Evolutionary conservation across 768 basidiomycete genomes (phyloP).

Genomic region (Termitomyces sp.): DNA sequence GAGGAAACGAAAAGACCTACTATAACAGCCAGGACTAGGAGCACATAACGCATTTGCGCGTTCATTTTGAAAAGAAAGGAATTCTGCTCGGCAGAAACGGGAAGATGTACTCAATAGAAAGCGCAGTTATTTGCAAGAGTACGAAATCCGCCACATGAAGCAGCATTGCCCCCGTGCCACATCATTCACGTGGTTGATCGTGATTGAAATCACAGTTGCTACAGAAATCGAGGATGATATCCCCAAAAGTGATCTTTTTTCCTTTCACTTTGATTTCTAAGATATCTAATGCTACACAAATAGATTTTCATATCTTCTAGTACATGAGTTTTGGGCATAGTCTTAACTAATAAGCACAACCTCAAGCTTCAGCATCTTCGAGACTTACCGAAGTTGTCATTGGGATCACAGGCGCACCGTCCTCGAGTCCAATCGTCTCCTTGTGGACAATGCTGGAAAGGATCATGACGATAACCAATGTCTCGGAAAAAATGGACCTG

Average conservation of each 20-base stretch:
- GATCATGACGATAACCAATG: slow-evolving; percentile 81
- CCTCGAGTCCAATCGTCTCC: slow-evolving; percentile 54
- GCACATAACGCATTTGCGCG: slow-evolving; percentile 52
- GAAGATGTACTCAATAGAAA: not conserved
- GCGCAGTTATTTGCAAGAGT: slow-evolving; percentile 1
- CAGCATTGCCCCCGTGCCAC: not conserved
- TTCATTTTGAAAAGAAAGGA: slow-evolving; percentile 38
- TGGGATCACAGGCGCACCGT: slow-evolving; percentile 71
- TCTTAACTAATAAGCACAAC: slow-evolving; percentile 24
- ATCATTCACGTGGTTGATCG: slow-evolving; percentile 3
- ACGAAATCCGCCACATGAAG: not conserved
- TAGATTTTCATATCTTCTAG: slow-evolving; percentile 34
- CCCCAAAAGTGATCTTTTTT: no score
- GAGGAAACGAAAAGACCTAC: slow-evolving; percentile 24
- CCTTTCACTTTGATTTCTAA: not conserved
- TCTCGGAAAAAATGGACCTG: slow-evolving; percentile 82
- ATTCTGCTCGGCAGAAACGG: slow-evolving; percentile 9
- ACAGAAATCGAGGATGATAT: no score
- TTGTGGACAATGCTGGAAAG: slow-evolving; percentile 73
- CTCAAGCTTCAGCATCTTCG: not conserved
- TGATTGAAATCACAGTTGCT: not conserved
- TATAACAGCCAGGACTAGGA: slow-evolving; percentile 47
- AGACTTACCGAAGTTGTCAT: slow-evolving; percentile 62
- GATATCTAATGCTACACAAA: slow-evolving; percentile 22
- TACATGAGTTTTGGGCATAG: slow-evolving; percentile 39